A percentile compares a stretch with the other conserved stretches of the same genome.
phyloP scores from a whole-genome alignment of 345 rosid genomes.

The Rubroshorea leprosula region DNA sequence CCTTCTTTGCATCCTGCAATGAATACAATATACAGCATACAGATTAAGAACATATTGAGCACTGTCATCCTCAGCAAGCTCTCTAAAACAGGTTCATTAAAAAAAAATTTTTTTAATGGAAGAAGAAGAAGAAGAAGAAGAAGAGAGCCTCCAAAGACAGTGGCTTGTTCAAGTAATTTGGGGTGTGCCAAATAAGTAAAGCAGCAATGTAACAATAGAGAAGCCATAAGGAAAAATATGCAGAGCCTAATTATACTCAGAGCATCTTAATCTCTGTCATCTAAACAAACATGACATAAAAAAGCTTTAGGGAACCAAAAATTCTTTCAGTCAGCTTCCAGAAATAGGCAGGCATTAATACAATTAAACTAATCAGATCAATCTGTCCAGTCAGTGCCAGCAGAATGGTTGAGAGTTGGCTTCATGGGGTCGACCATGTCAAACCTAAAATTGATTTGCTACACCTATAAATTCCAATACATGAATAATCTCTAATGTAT shows the following conservation, averaged over 20 bases:
- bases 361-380: not conserved
- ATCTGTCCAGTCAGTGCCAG: not conserved
- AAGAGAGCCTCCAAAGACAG: no score
- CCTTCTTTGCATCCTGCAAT: slow-evolving; percentile 46
- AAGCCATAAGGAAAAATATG: not conserved
- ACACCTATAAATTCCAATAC: not conserved
- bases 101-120: no score
- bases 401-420: not conserved
- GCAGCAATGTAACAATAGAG: not conserved
- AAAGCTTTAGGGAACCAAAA: not conserved
- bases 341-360: not conserved
- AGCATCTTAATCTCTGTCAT: not conserved
- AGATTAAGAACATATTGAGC: not conserved
- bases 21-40: not conserved
- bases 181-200: not conserved
- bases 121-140: no score
- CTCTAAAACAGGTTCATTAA: not conserved
- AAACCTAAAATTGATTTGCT: not conserved
- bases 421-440: not conserved
- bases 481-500: not conserved
- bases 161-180: not conserved
- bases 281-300: not conserved
- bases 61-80: not conserved
- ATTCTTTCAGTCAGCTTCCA: not conserved
- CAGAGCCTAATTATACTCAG: not conserved